Conservation (phyloP, 257 asterid species). For the Agastache rugosa region DNA sequence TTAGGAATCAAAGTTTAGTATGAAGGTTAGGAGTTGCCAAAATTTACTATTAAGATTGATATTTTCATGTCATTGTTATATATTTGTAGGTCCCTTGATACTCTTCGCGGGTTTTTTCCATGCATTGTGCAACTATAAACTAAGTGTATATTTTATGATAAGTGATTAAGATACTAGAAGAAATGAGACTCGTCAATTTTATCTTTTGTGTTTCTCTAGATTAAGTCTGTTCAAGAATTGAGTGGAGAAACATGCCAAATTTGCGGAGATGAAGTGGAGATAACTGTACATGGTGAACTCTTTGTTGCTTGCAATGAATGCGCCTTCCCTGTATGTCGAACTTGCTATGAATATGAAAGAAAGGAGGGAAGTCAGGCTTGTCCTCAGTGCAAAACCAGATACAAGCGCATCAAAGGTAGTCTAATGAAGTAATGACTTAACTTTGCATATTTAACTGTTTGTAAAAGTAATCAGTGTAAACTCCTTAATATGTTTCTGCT, state of each 20-base stretch:
- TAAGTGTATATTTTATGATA: not conserved
- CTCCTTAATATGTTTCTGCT: not conserved
- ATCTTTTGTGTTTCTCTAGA: constrained; percentile 45
- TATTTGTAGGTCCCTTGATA: not conserved
- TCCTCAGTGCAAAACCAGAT: constrained; percentile 93
- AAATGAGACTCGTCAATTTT: constrained; percentile 18
- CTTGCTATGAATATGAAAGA: constrained; percentile 88
- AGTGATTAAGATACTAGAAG: constrained; percentile 28
- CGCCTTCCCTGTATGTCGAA: constrained; percentile 84
- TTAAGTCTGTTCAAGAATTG: constrained; percentile 65
- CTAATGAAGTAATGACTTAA: too few species aligned
- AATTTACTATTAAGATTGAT: not conserved
- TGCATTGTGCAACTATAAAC: not conserved
- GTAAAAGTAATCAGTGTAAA: not conserved
- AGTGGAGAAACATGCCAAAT: constrained; percentile 76
- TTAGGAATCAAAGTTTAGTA: not conserved
- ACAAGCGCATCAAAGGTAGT: constrained; percentile 80
- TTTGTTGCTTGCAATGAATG: constrained; percentile 97
- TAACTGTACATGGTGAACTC: constrained; percentile 62
- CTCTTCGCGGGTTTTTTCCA: not conserved
- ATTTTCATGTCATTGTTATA: not conserved
- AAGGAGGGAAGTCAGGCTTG: constrained; percentile 81
- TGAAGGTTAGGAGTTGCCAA: not conserved
- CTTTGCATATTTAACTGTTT: not conserved
- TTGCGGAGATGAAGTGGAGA: constrained; percentile 79